These are phyloP conservation scores for Urostyla sp. DNA, from an alignment of 73 alveolate genomes.

Conservation along the genomic window DNA sequence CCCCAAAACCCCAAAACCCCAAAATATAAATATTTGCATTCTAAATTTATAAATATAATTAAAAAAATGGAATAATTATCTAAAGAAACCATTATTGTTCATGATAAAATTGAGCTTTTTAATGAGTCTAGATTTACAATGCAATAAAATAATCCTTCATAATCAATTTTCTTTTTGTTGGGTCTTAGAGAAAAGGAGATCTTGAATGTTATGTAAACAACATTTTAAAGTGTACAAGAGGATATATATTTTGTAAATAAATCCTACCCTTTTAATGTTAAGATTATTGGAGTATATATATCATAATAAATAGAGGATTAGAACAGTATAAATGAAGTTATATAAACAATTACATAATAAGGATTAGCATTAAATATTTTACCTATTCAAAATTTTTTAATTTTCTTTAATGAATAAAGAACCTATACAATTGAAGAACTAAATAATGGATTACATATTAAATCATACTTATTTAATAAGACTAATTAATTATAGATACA, in stretches of 20 bases:
- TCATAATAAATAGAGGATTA: neutral
- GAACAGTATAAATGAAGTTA: neutral
- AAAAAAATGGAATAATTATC: conserved; percentile 19
- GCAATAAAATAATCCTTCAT: neutral
- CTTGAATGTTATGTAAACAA: conserved; percentile 14
- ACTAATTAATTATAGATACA: neutral
- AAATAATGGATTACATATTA: neutral
- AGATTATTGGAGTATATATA: conserved; percentile 35
- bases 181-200: conserved; percentile 59
- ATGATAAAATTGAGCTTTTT: conserved; percentile 26
- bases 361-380: neutral
- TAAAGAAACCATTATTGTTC: conserved; percentile 43
- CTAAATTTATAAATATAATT: neutral
- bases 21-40: too few species aligned
- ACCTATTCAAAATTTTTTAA: neutral
- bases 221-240: neutral
- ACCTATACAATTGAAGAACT: neutral
- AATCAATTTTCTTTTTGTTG: conserved; percentile 1
- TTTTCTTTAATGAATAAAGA: neutral
- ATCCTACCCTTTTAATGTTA: conserved; percentile 26
- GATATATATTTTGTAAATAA: conserved; percentile 19
- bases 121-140: conserved; percentile 33
- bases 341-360: neutral
- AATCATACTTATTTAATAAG: neutral
- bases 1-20: too few species aligned